These are phyloP conservation scores for Penicillium pulvis DNA, from an alignment of 495 filamentous ascomycete species.

Conservation along the genomic window DNA sequence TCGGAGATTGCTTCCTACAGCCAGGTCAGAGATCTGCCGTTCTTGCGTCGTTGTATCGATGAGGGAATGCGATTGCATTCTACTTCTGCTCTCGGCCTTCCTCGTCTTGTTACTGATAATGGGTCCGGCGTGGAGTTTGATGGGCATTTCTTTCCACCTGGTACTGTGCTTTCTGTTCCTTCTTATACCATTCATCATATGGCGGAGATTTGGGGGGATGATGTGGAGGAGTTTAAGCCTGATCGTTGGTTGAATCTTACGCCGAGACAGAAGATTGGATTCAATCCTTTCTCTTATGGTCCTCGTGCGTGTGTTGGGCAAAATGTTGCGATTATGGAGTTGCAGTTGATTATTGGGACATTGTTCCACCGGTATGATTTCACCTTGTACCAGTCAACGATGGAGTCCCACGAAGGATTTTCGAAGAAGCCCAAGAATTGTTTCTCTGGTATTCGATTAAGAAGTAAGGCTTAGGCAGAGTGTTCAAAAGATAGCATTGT, in stretches of 20 bases:
- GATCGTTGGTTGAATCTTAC: conserved; percentile 67
- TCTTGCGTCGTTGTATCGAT: conserved; percentile 70
- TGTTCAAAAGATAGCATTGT: background rate
- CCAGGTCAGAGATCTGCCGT: conserved; percentile 65
- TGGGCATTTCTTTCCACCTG: conserved; percentile 63
- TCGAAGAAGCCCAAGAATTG: conserved; percentile 75
- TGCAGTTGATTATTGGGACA: conserved; percentile 71
- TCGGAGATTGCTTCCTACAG: conserved; percentile 61
- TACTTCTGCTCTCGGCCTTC: conserved; percentile 78
- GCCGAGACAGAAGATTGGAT: conserved; percentile 62
- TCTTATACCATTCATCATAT: conserved; percentile 79
- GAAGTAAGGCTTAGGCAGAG: conserved; percentile 12
- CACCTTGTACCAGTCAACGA: conserved; percentile 53
- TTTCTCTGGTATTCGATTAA: conserved; percentile 61
- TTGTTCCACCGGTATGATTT: conserved; percentile 71
- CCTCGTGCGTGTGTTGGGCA: conserved; percentile 73
- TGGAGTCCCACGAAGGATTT: conserved; percentile 78
- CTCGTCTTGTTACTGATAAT: conserved; percentile 65
- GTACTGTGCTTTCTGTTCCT: conserved; percentile 71
- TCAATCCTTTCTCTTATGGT: conserved; percentile 77
- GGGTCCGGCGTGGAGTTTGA: conserved; percentile 42
- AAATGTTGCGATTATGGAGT: conserved; percentile 83
- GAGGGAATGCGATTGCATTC: conserved; percentile 80
- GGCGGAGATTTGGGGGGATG: conserved; percentile 70
- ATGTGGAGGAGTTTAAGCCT: conserved; percentile 72